Conservation (phyloP, 2,329 filamentous ascomycete species). For the Aspergillus sclerotialis region DNA sequence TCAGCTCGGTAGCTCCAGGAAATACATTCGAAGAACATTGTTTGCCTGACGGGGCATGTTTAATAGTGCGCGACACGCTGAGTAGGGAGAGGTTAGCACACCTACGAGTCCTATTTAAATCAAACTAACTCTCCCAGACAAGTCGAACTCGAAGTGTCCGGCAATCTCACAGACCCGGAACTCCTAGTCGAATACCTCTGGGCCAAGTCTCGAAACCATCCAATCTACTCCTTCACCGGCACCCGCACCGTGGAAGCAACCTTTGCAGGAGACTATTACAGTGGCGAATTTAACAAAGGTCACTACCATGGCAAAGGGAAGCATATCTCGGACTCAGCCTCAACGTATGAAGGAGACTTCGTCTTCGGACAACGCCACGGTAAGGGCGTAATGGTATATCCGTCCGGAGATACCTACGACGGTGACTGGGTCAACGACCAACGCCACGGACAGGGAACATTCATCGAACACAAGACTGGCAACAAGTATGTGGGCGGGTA, state of each 20-base stretch:
- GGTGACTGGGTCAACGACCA: slow-evolving; percentile 41
- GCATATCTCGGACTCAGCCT: slow-evolving; percentile 47
- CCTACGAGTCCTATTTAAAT: background rate
- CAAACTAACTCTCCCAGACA: slow-evolving; percentile 17
- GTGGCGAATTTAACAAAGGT: slow-evolving; percentile 44
- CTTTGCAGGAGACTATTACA: slow-evolving; percentile 51
- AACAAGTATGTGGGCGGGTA: slow-evolving; percentile 58
- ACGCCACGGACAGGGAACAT: slow-evolving; percentile 51
- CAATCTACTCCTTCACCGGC: slow-evolving; percentile 37
- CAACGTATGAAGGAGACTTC: slow-evolving; percentile 52
- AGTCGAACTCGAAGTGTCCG: slow-evolving; percentile 23
- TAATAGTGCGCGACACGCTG: slow-evolving; percentile 36
- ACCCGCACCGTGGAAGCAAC: slow-evolving; percentile 45
- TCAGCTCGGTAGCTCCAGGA: slow-evolving; percentile 26
- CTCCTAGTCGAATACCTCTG: slow-evolving; percentile 38
- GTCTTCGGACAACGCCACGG: slow-evolving; percentile 48
- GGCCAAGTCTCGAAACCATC: slow-evolving; percentile 39
- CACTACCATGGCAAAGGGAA: slow-evolving; percentile 50
- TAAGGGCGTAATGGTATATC: slow-evolving; percentile 51
- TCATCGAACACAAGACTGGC: slow-evolving; percentile 49
- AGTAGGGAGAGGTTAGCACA: slow-evolving; percentile 29
- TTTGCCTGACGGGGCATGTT: slow-evolving; percentile 32
- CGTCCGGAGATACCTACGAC: slow-evolving; percentile 44
- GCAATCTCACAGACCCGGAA: slow-evolving; percentile 31
- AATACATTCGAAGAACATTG: slow-evolving; percentile 27